Evolutionary conservation across 2,329 filamentous ascomycete species (phyloP).

Genomic region (Beauveria varroae): DNA sequence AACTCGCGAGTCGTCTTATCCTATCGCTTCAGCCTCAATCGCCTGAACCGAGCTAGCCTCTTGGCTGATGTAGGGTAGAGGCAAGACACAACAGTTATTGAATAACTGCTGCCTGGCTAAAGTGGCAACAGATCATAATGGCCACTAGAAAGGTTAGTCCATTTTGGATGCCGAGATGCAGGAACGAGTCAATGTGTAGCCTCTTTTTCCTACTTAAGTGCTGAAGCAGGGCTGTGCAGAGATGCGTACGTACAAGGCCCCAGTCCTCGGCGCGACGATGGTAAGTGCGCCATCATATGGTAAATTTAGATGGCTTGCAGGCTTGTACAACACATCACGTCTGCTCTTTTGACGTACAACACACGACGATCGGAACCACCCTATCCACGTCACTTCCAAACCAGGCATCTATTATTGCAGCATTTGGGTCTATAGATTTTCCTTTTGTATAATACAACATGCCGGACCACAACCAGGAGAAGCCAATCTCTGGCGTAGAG

Average conservation of each 20-base stretch:
- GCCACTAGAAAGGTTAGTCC: not conserved
- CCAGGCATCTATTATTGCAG: slow-evolving; percentile 18
- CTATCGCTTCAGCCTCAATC: not conserved
- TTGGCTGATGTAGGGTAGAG: not conserved
- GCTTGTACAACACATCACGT: not conserved
- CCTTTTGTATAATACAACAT: slow-evolving; percentile 25
- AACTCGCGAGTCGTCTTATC: not conserved
- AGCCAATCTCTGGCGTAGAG: not conserved
- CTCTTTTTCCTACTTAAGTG: not conserved
- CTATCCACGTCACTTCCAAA: not conserved
- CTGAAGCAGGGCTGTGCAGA: not conserved
- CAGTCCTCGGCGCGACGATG: not conserved
- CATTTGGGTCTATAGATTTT: slow-evolving; percentile 18
- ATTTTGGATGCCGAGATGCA: not conserved
- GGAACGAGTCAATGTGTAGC: too few species aligned
- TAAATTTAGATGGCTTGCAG: not conserved
- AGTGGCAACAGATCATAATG: not conserved
- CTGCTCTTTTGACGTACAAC: too few species aligned
- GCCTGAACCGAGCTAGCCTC: not conserved
- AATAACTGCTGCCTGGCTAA: not conserved
- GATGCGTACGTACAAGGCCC: not conserved
- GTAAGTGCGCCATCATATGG: not conserved
- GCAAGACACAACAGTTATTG: not conserved
- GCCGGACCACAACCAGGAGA: slow-evolving; percentile 6
- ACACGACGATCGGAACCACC: not conserved